These are phyloP conservation scores for Talaromyces piceae DNA, from an alignment of 2,329 filamentous ascomycete species.

Conservation along the genomic window DNA sequence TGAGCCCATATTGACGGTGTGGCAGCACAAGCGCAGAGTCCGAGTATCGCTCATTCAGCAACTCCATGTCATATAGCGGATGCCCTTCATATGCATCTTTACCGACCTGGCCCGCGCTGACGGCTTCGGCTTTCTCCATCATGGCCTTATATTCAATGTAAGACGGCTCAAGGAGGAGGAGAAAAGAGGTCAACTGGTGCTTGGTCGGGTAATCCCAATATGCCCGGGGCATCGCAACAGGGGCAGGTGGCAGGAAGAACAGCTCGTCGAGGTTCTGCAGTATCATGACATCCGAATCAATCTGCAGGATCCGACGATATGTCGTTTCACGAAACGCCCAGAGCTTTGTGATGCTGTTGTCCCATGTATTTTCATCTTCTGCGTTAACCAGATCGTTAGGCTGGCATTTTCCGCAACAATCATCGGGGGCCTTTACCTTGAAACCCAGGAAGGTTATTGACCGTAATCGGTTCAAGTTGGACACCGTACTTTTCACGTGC, in stretches of 20 bases:
- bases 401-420: no score
- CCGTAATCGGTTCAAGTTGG: slow-evolving; percentile 39
- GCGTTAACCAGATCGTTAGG: slow-evolving; percentile 2
- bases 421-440: background rate
- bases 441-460: slow-evolving; percentile 3
- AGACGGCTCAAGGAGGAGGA: slow-evolving; percentile 57
- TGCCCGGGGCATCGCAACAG: slow-evolving; percentile 61
- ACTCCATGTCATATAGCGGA: slow-evolving; percentile 56
- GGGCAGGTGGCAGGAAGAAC: slow-evolving; percentile 56
- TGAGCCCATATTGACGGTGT: slow-evolving; percentile 54
- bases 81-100: slow-evolving; percentile 11
- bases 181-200: slow-evolving; percentile 50
- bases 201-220: slow-evolving; percentile 58
- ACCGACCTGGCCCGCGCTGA: slow-evolving; percentile 22
- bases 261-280: slow-evolving; percentile 61
- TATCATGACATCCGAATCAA: slow-evolving; percentile 59
- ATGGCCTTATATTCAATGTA: slow-evolving; percentile 37
- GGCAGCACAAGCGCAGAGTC: slow-evolving; percentile 55
- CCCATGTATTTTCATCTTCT: slow-evolving; percentile 45
- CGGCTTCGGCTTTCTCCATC: slow-evolving; percentile 20
- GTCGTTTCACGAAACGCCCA: slow-evolving; percentile 61
- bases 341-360: slow-evolving; percentile 59
- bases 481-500: slow-evolving; percentile 45
- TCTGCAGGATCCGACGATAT: slow-evolving; percentile 51
- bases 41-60: slow-evolving; percentile 56